Evolutionary conservation across 2,329 filamentous ascomycete species (phyloP).

Genomic region (Arachnomyces sp.): DNA sequence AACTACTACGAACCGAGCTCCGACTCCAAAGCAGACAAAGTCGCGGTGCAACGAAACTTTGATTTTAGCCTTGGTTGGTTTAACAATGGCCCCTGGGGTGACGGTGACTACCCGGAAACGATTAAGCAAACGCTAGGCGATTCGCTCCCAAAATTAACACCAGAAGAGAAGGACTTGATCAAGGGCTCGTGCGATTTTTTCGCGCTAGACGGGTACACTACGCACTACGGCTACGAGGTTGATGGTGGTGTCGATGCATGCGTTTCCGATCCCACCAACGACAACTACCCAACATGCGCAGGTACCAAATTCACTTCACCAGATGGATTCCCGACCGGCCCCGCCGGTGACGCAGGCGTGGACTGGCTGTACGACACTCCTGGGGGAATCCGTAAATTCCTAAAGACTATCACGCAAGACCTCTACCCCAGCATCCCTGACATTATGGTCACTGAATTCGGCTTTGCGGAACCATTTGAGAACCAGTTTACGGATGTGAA

Average conservation of each 20-base stretch:
- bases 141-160: constrained; percentile 28
- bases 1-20: constrained; percentile 36
- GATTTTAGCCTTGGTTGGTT: constrained; percentile 33
- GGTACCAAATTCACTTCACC: constrained; percentile 13
- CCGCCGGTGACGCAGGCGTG: constrained; percentile 27
- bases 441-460: constrained; percentile 44
- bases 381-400: constrained; percentile 48
- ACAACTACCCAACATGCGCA: constrained; percentile 45
- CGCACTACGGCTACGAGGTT: constrained; percentile 42
- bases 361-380: constrained; percentile 36
- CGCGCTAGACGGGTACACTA: constrained; percentile 49
- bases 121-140: constrained; percentile 8
- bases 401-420: constrained; percentile 24
- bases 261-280: constrained; percentile 35
- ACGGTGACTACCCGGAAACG: constrained; percentile 29
- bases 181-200: constrained; percentile 46
- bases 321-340: constrained; percentile 47
- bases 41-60: constrained; percentile 32
- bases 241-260: constrained; percentile 39
- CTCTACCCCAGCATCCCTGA: constrained; percentile 43
- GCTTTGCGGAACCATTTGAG: constrained; percentile 37
- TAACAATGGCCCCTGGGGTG: constrained; percentile 29
- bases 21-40: constrained; percentile 27
- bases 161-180: constrained; percentile 39
- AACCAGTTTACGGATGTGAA: too few species aligned